Conservation (phyloP, 352 stramenopile species). For the Globisporangium heterothallicum region DNA sequence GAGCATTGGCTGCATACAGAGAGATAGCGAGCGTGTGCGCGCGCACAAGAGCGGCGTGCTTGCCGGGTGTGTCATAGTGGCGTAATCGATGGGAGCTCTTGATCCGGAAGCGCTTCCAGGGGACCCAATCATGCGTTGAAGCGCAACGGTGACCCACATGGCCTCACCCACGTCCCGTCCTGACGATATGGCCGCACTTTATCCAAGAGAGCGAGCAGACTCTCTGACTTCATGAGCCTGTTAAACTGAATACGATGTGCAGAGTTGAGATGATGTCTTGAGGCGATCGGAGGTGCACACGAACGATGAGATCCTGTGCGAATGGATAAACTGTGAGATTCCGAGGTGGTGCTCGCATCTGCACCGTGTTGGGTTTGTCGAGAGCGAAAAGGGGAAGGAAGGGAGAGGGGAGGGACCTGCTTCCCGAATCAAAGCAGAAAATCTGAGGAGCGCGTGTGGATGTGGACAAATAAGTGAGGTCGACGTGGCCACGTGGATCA, state of each 20-base stretch:
- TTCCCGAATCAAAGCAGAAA: conserved; percentile 8
- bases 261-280: too few relatives aligned
- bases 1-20: too few relatives aligned
- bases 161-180: not conserved
- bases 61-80: not conserved
- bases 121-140: conserved; percentile 18
- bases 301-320: too few relatives aligned
- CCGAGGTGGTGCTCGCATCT: not conserved
- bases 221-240: not conserved
- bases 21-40: too few relatives aligned
- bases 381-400: conserved; percentile 5
- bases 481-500: not conserved
- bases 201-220: not conserved
- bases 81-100: not conserved
- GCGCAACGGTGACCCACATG: conserved; percentile 11
- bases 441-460: not conserved
- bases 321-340: conserved; percentile 1
- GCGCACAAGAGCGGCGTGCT: not conserved
- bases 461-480: not conserved
- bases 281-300: too few relatives aligned
- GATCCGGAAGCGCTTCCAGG: not conserved
- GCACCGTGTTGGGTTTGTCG: conserved; percentile 5
- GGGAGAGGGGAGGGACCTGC: not conserved
- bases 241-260: too few relatives aligned
- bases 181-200: not conserved